These are phyloP conservation scores for Lantana camara DNA, from an alignment of 257 asterid genomes.

Conservation along the genomic window DNA sequence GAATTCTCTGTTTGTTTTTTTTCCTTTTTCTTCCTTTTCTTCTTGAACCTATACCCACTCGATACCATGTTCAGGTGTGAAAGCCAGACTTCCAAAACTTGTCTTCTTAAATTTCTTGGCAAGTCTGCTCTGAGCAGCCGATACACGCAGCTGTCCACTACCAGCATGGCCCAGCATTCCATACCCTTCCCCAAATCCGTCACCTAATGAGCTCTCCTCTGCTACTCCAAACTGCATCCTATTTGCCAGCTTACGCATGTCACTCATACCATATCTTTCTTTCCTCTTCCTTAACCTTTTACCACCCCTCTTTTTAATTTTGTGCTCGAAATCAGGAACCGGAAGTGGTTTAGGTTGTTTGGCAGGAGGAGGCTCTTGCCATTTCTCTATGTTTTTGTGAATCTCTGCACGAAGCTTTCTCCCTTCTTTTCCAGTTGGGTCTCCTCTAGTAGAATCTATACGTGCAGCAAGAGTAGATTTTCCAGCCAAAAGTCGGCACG, in stretches of 20 bases:
- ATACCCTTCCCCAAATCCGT: conserved; percentile 98
- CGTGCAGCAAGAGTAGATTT: conserved; percentile 97
- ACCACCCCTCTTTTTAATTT: too few species aligned
- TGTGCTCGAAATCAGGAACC: too few species aligned
- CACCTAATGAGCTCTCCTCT: conserved; percentile 99
- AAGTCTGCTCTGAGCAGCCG: conserved; percentile 81
- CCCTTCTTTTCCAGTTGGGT: conserved; percentile 84
- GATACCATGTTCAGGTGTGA: conserved; percentile 99
- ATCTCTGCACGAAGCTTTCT: conserved; percentile 76
- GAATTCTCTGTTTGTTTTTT: too few species aligned
- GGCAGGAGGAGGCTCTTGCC: too few species aligned
- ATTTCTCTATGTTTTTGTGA: conserved; percentile 89
- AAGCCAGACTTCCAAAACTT: conserved; percentile 81
- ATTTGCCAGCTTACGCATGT: conserved; percentile 94
- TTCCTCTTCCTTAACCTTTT: too few species aligned
- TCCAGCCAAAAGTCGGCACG: conserved; percentile 90
- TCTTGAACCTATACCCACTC: too few species aligned
- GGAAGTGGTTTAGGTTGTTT: too few species aligned
- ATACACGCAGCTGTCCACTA: conserved; percentile 88
- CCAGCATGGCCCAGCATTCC: conserved; percentile 99
- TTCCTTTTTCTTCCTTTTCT: too few species aligned
- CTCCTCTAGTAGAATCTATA: too few species aligned
- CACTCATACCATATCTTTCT: conserved; percentile 95
- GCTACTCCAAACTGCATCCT: conserved; percentile 96
- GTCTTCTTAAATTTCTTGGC: conserved; percentile 83